Percentiles rank a stretch among this genome's conserved stretches.
These are phyloP conservation scores for Leccinum griseonigrum DNA, from an alignment of 1,284 basidiomycete genomes.

Conservation along the genomic window DNA sequence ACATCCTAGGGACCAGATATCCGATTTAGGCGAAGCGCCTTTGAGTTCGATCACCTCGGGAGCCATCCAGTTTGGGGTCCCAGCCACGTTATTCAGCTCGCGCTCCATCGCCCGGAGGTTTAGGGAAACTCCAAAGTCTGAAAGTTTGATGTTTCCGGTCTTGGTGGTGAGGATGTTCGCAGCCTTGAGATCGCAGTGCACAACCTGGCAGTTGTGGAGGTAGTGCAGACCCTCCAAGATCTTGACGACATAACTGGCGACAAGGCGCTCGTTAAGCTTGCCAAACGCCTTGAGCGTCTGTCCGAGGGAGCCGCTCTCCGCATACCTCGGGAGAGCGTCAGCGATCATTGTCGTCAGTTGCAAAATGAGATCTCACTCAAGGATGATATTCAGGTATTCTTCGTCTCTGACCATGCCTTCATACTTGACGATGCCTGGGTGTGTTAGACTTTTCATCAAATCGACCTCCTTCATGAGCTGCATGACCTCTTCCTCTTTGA, in stretches of 20 bases:
- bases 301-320: slow-evolving; percentile 90
- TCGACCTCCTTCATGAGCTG: slow-evolving; percentile 92
- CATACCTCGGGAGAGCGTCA: slow-evolving; percentile 57
- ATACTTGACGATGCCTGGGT: slow-evolving; percentile 95
- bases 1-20: slow-evolving; percentile 93
- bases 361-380: slow-evolving; percentile 66
- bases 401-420: slow-evolving; percentile 92
- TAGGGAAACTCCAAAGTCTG: slow-evolving; percentile 98
- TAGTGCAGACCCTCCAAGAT: slow-evolving; percentile 92
- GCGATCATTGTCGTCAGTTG: slow-evolving; percentile 11
- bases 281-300: slow-evolving; percentile 91
- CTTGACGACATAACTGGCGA: slow-evolving; percentile 89
- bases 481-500: slow-evolving; percentile 82
- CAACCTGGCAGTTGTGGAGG: slow-evolving; percentile 79
- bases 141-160: slow-evolving; percentile 96
- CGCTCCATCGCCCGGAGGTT: slow-evolving; percentile 95
- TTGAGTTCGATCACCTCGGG: slow-evolving; percentile 90
- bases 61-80: slow-evolving; percentile 98
- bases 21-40: slow-evolving; percentile 72
- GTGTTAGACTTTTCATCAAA: slow-evolving; percentile 81
- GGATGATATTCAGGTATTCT: slow-evolving; percentile 84
- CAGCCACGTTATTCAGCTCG: slow-evolving; percentile 85
- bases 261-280: slow-evolving; percentile 85
- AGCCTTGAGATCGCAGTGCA: slow-evolving; percentile 94
- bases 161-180: slow-evolving; percentile 98